These are phyloP conservation scores for Dryadomyces quercus-mongolicae DNA, from an alignment of 2,329 filamentous ascomycete species.

Conservation along the genomic window DNA sequence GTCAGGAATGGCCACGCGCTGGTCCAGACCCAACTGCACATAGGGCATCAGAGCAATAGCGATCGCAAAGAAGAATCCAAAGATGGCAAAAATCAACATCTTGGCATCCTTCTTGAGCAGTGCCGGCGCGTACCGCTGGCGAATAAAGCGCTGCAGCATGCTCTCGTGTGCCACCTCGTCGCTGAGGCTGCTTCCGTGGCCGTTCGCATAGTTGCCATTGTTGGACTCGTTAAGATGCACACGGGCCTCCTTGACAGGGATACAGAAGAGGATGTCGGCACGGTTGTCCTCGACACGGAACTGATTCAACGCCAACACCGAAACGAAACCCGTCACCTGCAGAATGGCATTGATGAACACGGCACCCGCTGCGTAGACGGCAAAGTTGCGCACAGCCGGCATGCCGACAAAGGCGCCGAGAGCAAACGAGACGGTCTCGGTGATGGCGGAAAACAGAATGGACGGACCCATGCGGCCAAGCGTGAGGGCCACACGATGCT, in stretches of 20 bases:
- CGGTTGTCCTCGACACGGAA: slow-evolving; percentile 76
- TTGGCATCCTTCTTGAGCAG: slow-evolving; percentile 75
- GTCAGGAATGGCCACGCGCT: slow-evolving; percentile 85
- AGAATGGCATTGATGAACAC: slow-evolving; percentile 96
- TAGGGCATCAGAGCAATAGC: slow-evolving; percentile 75
- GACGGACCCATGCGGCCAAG: slow-evolving; percentile 96
- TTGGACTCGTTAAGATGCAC: slow-evolving; percentile 47
- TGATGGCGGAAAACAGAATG: slow-evolving; percentile 87
- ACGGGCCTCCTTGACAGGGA: slow-evolving; percentile 65
- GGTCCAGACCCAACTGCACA: slow-evolving; percentile 79
- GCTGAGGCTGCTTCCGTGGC: slow-evolving; percentile 39
- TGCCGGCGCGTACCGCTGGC: slow-evolving; percentile 74
- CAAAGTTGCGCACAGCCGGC: slow-evolving; percentile 96
- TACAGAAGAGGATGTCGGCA: slow-evolving; percentile 84
- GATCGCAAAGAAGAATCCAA: slow-evolving; percentile 78
- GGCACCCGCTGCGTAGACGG: slow-evolving; percentile 87
- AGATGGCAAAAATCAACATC: slow-evolving; percentile 61
- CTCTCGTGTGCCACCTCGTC: slow-evolving; percentile 78
- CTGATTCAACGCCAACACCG: slow-evolving; percentile 84
- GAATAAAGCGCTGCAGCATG: slow-evolving; percentile 73
- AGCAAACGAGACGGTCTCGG: slow-evolving; percentile 87
- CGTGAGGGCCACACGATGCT: slow-evolving; percentile 73
- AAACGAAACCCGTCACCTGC: slow-evolving; percentile 94
- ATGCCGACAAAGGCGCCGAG: slow-evolving; percentile 91
- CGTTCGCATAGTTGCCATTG: not conserved